Base-by-base conservation (phyloP, 2,329 filamentous ascomycete species). In the Fusarium miscanthi region DNA sequence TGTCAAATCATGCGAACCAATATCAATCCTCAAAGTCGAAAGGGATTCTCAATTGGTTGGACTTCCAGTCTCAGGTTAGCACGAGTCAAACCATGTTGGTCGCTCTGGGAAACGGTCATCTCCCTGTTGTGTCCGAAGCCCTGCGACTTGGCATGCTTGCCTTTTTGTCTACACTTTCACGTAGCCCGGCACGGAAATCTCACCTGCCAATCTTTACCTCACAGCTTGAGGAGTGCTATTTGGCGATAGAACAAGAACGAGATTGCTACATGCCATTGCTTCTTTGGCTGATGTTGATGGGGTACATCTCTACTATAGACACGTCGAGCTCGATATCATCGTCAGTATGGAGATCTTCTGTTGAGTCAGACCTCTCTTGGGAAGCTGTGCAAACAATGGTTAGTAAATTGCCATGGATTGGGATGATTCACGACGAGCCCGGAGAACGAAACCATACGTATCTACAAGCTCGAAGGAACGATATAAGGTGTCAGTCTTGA, bases 71-170 rank as follows among this genome's bases (percentile, higher is more conserved):
- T 1, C 31, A 30, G 1, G 10, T 66, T 2, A 66, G 31, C 21
- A 40, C 33, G 3, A 19, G 31, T 1, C 63, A 66, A 17, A 33
- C 38, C 1, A 38, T 16, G 0, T 6, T 66, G 5, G 37, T 66
- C 6, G 5, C 6, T 3, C 2, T 42, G 2, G 19, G n/a, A 21
- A 4, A 6, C 14, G 1, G 10, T 1, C 11, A 16, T 17, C 6
- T 46, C 0, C 9, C 61, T 4, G 4, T 11, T 3, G 17, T 2
- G 1, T 38, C 40, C 2, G 51, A 66, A 13, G 61, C 51, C 12
- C 6, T 66, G 5, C 23, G 51, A 21, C 63, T 66, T 7, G 63
- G 61, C 4, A 59, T 66, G 21, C 61, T 66, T 31, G 61, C 51
- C 1, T 66, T 66, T 3, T 17, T 66, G 5, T 59, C 61, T 1